Evolutionary conservation across 768 basidiomycete genomes (phyloP).

Genomic region (Crucibulum laeve): DNA sequence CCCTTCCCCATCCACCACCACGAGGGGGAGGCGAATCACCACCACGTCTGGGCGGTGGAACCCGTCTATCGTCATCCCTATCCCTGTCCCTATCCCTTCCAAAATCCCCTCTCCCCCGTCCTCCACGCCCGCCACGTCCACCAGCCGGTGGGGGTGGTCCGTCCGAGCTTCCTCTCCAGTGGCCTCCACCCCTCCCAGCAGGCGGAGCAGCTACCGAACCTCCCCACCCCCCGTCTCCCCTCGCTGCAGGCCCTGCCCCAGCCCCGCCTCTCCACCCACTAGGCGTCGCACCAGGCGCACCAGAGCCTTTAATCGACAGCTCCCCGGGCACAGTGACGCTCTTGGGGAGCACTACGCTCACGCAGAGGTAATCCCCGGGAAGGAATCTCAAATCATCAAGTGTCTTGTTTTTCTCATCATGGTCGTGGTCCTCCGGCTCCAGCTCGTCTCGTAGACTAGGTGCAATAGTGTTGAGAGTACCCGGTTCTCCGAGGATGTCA

Average conservation of each 20-base stretch:
- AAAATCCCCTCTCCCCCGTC: slow-evolving; percentile 26
- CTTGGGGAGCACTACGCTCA: slow-evolving; percentile 76
- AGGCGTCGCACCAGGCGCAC: slow-evolving; percentile 20
- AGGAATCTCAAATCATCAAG: slow-evolving; percentile 78
- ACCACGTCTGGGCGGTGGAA: slow-evolving; percentile 45
- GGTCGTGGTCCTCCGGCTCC: slow-evolving; percentile 32
- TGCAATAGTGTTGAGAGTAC: slow-evolving; percentile 51
- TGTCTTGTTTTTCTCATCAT: slow-evolving; percentile 62
- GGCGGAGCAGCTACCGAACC: slow-evolving; percentile 29
- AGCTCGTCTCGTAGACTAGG: slow-evolving; percentile 56
- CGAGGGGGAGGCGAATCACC: slow-evolving; percentile 46
- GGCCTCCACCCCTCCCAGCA: slow-evolving; percentile 55
- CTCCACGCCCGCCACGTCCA: slow-evolving; percentile 38
- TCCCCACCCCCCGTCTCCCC: slow-evolving; percentile 48
- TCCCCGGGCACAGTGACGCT: slow-evolving; percentile 50
- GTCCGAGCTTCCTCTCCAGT: slow-evolving; percentile 73
- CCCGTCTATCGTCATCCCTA: slow-evolving; percentile 34
- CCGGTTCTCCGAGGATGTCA: slow-evolving; percentile 81
- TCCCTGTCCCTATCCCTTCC: slow-evolving; percentile 27
- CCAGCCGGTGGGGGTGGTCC: slow-evolving; percentile 37
- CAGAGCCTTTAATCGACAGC: slow-evolving; percentile 46
- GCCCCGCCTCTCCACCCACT: slow-evolving; percentile 25
- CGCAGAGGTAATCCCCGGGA: slow-evolving; percentile 74
- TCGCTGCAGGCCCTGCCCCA: slow-evolving; percentile 25
- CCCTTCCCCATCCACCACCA: slow-evolving; percentile 34